Percentiles rank a stretch among this genome's conserved stretches.
phyloP scores from a whole-genome alignment of 176 grass and related monocot genomes.

The Zea luxurians region DNA sequence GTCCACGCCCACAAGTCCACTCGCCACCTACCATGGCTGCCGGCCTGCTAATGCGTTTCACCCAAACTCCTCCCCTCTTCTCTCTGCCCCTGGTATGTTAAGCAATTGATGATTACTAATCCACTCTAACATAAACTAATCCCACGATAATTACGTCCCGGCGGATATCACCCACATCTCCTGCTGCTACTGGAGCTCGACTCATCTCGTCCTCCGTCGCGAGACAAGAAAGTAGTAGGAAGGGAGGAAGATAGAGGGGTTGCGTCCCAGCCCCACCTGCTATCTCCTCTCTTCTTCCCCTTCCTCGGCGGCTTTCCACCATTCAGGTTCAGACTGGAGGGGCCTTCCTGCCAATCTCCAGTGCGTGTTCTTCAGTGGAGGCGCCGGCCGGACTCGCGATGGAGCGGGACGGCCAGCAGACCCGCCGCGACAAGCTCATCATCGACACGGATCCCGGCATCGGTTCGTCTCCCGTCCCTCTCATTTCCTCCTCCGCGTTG shows the following conservation, averaged over 20 bases:
- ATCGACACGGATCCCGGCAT: slow-evolving; percentile 97
- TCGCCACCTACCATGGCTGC: too few relatives aligned
- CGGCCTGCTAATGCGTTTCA: too few relatives aligned
- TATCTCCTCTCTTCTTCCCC: neutral
- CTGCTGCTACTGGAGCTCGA: neutral
- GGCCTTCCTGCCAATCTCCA: neutral
- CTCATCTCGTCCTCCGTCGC: neutral
- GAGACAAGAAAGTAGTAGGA: neutral
- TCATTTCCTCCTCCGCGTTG: neutral
- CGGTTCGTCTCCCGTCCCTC: slow-evolving; percentile 32
- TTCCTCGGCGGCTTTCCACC: neutral
- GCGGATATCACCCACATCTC: neutral
- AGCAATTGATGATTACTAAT: too few relatives aligned
- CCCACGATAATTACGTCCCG: neutral
- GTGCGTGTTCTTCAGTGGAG: neutral
- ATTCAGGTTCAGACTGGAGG: neutral
- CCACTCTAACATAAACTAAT: neutral
- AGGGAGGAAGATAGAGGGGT: neutral
- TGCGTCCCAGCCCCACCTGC: neutral
- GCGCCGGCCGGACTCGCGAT: neutral
- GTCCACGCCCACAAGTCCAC: too few relatives aligned
- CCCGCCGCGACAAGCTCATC: slow-evolving; percentile 65
- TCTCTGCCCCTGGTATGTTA: too few relatives aligned
- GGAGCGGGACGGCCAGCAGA: slow-evolving; percentile 44
- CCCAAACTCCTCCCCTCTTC: too few relatives aligned